phyloP scores from a whole-genome alignment of 108 stramenopile species.

The Mayamaea pseudoterrestris region DNA sequence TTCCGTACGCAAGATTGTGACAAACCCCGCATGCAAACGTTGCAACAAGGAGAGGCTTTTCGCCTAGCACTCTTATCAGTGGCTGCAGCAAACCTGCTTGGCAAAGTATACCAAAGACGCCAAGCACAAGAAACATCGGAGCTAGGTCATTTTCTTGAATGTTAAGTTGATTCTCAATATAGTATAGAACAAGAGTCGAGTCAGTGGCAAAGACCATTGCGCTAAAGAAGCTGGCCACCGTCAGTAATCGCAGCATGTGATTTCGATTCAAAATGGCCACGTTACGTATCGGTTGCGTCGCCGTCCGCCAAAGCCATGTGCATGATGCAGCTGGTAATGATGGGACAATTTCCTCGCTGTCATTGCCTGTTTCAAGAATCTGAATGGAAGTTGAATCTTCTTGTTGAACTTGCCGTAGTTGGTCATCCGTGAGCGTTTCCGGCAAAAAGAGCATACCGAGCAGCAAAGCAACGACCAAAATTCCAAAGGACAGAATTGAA shows the following conservation, averaged over 20 bases:
- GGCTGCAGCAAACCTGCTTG: slow-evolving; percentile 54
- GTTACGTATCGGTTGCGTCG: slow-evolving; percentile 37
- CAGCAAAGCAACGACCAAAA: slow-evolving; percentile 26
- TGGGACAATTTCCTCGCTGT: background rate
- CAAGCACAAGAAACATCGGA: slow-evolving; percentile 41
- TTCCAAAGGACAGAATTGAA: slow-evolving; percentile 19
- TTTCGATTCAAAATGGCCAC: slow-evolving; percentile 51
- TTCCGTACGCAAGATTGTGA: slow-evolving; percentile 46
- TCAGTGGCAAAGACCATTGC: slow-evolving; percentile 54
- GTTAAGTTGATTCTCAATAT: slow-evolving; percentile 53
- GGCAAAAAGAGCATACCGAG: slow-evolving; percentile 34
- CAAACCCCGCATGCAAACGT: slow-evolving; percentile 49
- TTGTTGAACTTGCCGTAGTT: slow-evolving; percentile 1
- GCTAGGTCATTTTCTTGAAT: slow-evolving; percentile 58
- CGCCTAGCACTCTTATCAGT: slow-evolving; percentile 38
- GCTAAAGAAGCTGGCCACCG: slow-evolving; percentile 53
- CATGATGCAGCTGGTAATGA: background rate
- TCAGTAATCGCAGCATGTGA: slow-evolving; percentile 27
- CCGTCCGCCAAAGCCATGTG: background rate
- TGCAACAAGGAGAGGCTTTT: slow-evolving; percentile 39
- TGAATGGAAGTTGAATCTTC: background rate
- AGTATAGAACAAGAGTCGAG: slow-evolving; percentile 53
- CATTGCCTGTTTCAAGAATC: background rate
- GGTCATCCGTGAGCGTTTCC: slow-evolving; percentile 46
- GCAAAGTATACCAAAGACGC: slow-evolving; percentile 46